Base-by-base conservation (phyloP, 148 eudicot species). In the Rhododendron ovatum region DNA sequence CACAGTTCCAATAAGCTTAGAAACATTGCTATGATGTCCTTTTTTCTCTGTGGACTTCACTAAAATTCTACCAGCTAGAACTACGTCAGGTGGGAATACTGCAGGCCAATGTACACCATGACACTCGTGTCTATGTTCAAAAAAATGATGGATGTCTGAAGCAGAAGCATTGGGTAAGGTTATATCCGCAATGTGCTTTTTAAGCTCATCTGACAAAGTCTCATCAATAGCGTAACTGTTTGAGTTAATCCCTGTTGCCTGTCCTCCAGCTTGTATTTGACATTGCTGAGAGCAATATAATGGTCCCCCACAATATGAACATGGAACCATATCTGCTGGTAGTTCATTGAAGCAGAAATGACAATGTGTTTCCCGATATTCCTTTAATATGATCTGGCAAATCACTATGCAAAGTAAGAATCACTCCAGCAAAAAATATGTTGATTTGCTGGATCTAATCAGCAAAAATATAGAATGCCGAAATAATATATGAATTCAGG, bases 111-210 rank as follows among this genome's bases (percentile, higher is more conserved):
- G 93, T 80, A 91, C 93, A 59, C 98, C 99, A 81, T 83, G 87
- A 83, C 99, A 97, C 83, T 97, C 99, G 80, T 95, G 99, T 87
- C 88, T 89, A 86, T 95, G 99, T 87, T 95, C 99, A 88, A 89
- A 87, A 88, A 84, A 84, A 75, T 86, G 87, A 85, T 90, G 90
- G 48, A 22, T 74, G 78, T 82, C 80, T 50, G 88, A 51, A 88
- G 69, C 87, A 78, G 83, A 87, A 80, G 63, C 82, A 78, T 86
- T 85, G 61, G 87, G 82, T 57, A 80, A 87, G 84, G 91, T 87
- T 63, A 93, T 91, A 84, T 90, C 88, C 78, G 87, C 83, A 84
- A 95, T 88, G 89, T 93, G 80, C 69, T 85, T 81, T 85, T 88
- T 87, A 88, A 94, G 92, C 37, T 95, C 96, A 88, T 87, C 89